Evolutionary conservation across 805 yeast species (phyloP).

Genomic region (Lipomyces sp.): DNA sequence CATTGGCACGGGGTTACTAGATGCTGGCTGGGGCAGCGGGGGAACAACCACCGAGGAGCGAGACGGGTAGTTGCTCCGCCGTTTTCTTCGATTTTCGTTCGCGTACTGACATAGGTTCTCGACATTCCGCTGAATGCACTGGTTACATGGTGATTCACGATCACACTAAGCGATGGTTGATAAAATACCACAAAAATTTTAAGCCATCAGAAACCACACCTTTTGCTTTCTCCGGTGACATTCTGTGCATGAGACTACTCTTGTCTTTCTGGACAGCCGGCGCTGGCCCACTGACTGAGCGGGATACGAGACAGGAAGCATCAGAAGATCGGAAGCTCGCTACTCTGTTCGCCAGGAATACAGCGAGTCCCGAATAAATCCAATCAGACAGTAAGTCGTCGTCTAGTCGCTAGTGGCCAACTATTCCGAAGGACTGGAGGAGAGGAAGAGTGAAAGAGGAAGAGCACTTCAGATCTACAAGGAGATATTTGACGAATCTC

Average conservation of each 20-base stretch:
- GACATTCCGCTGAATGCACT: constrained; percentile 29
- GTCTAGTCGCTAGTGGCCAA: no score
- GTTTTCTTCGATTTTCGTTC: constrained; percentile 6
- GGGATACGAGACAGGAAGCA: background rate
- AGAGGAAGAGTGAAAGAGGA: no score
- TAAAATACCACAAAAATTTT: background rate
- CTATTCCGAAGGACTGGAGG: background rate
- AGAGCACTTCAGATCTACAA: no score
- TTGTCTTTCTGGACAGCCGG: constrained; percentile 5
- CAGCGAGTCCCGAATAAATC: no score
- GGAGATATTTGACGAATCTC: no score
- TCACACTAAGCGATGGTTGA: constrained; percentile 27
- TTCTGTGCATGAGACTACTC: constrained; percentile 35
- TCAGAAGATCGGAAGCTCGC: background rate
- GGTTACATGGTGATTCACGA: constrained; percentile 34
- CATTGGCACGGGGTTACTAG: constrained; percentile 9
- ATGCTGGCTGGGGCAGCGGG: constrained; percentile 1
- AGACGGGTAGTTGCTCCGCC: background rate
- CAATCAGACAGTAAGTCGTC: no score
- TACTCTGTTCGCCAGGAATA: background rate
- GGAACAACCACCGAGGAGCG: background rate
- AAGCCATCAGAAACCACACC: constrained; percentile 10
- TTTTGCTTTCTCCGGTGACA: constrained; percentile 37
- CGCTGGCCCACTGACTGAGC: background rate
- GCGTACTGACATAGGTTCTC: constrained; percentile 30